These are phyloP conservation scores for Symbiodinium pilosum DNA, from an alignment of 73 alveolate genomes.

Conservation along the genomic window DNA sequence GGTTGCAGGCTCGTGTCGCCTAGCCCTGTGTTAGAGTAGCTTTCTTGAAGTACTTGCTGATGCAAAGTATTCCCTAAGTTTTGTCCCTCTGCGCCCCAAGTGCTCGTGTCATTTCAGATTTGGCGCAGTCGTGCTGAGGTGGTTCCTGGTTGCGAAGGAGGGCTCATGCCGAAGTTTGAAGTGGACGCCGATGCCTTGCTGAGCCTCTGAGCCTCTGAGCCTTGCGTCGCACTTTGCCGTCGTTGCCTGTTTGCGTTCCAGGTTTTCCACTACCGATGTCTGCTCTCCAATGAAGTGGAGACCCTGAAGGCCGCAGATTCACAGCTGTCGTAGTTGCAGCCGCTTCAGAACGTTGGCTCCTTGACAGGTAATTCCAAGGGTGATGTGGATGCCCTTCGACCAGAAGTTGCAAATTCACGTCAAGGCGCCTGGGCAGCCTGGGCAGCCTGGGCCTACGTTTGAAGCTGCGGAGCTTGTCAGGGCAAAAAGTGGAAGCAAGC, in stretches of 20 bases:
- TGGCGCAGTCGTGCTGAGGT: no score
- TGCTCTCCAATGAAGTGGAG: conserved; percentile 4
- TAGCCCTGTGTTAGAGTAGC: no score
- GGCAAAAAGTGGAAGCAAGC: conserved; percentile 40
- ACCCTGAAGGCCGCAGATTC: conserved; percentile 21
- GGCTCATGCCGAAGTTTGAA: conserved; percentile 34
- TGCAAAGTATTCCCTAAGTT: no score
- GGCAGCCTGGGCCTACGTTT: not conserved
- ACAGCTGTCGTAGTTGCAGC: no score
- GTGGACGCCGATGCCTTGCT: conserved; percentile 2
- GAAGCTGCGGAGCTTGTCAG: not conserved
- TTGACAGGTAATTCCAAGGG: conserved; percentile 29
- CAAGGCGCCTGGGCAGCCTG: conserved; percentile 15
- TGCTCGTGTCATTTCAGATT: no score
- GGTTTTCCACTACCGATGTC: conserved; percentile 66
- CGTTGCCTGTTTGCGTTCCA: not conserved
- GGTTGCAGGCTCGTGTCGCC: no score
- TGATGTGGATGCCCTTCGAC: conserved; percentile 61
- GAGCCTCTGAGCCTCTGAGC: not conserved
- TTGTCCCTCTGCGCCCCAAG: no score
- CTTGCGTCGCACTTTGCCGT: not conserved
- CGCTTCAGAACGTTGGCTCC: no score
- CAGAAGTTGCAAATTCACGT: conserved; percentile 34
- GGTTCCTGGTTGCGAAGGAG: conserved; percentile 49
- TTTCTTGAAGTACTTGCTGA: no score